Evolutionary conservation across 2,329 filamentous ascomycete species (phyloP).

Genomic region (Aspergillus puulaauensis): DNA sequence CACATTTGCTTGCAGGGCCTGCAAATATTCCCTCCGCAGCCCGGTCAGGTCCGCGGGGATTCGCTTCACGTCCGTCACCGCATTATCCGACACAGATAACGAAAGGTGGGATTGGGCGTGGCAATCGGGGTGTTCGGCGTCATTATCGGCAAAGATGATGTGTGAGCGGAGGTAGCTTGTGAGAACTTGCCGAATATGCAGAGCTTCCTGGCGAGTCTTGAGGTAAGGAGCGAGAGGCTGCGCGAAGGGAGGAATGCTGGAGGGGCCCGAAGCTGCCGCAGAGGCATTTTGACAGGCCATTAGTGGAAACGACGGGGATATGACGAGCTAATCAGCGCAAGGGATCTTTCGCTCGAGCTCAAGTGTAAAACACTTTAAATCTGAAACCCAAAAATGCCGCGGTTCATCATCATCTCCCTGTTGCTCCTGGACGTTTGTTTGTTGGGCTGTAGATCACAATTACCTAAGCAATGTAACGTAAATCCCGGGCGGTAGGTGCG

Average conservation of each 20-base stretch:
- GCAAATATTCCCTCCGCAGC: constrained; percentile 45
- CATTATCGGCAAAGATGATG: constrained; percentile 31
- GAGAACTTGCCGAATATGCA: constrained; percentile 40
- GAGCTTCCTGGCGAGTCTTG: constrained; percentile 38
- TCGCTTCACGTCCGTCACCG: constrained; percentile 32
- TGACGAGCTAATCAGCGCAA: not conserved
- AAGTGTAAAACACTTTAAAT: not conserved
- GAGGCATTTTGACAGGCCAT: constrained; percentile 24
- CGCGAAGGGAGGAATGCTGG: constrained; percentile 35
- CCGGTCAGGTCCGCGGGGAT: constrained; percentile 43
- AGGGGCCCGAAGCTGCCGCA: constrained; percentile 13
- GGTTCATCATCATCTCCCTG: not conserved
- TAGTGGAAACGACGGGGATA: not conserved
- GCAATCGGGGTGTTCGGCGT: constrained; percentile 18
- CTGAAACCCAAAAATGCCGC: constrained; percentile 6
- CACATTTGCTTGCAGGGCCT: constrained; percentile 44
- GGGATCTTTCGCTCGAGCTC: not conserved
- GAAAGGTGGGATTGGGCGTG: constrained; percentile 33
- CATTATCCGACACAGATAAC: constrained; percentile 34
- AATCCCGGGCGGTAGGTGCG: too few species aligned
- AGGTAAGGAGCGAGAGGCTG: constrained; percentile 40
- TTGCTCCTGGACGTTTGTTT: constrained; percentile 4
- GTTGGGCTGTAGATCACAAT: constrained; percentile 5
- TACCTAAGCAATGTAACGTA: constrained; percentile 11
- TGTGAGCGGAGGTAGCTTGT: constrained; percentile 40